phyloP scores from a whole-genome alignment of 257 asterid genomes.

The Eucommia ulmoides region DNA sequence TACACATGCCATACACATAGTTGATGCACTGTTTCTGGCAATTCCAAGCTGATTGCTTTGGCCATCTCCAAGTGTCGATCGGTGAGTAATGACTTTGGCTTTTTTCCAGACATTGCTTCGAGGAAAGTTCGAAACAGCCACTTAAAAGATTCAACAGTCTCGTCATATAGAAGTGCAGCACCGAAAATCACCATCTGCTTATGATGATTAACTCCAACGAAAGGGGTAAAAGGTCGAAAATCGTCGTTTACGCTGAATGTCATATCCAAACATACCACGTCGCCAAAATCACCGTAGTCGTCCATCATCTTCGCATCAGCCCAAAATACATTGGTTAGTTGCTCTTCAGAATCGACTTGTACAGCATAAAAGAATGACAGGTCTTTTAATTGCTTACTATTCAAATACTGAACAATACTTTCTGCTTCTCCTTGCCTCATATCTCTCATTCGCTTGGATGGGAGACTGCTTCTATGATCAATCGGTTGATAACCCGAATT shows the following conservation, averaged over 20 bases:
- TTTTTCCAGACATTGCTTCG: slow-evolving; percentile 30
- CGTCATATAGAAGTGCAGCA: slow-evolving; percentile 40
- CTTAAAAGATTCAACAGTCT: slow-evolving; percentile 30
- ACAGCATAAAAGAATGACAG: slow-evolving; percentile 32
- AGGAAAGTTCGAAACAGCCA: slow-evolving; percentile 38
- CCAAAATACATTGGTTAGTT: slow-evolving; percentile 47
- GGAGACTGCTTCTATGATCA: slow-evolving; percentile 30
- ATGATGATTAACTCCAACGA: slow-evolving; percentile 39
- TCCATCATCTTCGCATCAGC: slow-evolving; percentile 49
- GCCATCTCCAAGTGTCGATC: slow-evolving; percentile 28
- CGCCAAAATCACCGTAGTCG: slow-evolving; percentile 47
- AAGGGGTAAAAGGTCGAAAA: slow-evolving; percentile 35
- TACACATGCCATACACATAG: slow-evolving; percentile 39
- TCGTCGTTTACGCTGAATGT: slow-evolving; percentile 26
- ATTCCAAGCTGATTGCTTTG: slow-evolving; percentile 29
- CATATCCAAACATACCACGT: slow-evolving; percentile 45
- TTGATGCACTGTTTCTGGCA: slow-evolving; percentile 30
- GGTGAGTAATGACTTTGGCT: slow-evolving; percentile 36
- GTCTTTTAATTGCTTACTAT: slow-evolving; percentile 29
- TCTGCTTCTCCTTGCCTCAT: slow-evolving; percentile 34
- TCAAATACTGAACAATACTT: slow-evolving; percentile 31
- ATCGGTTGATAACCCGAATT: slow-evolving; percentile 18
- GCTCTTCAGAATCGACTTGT: slow-evolving; percentile 36
- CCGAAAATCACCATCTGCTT: slow-evolving; percentile 42
- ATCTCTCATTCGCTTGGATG: slow-evolving; percentile 20